These are phyloP conservation scores for Brassica napus DNA, from an alignment of 345 rosid species.

Conservation along the genomic window Da-Ae NC_063452.1:9864501-9865000, in stretches of 20 bases:
- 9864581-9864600: conserved; percentile 28
- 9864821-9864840: too few species aligned
- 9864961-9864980: background rate
- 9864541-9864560: conserved; percentile 30
- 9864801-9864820: too few species aligned
- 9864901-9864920: conserved; percentile 98
- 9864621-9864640: too few species aligned
- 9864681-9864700: conserved; percentile 85
- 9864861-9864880: conserved; percentile 17
- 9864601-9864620: background rate
- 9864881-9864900: conserved; percentile 85
- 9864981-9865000: conserved; percentile 9
- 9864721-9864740: conserved; percentile 97
- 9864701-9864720: conserved; percentile 67
- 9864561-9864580: conserved; percentile 19
- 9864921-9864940: conserved; percentile 84
- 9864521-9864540: conserved; percentile 39
- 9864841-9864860: background rate
- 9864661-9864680: conserved; percentile 50
- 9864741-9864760: conserved; percentile 6
- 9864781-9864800: too few species aligned
- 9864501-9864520: conserved; percentile 23
- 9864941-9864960: conserved; percentile 40
- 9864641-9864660: conserved; percentile 32
- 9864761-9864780: background rate